Percentiles rank a stretch among this genome's conserved stretches.
phyloP scores from a whole-genome alignment of 2,329 filamentous ascomycete species.

The Ophiobolus disseminans region DNA sequence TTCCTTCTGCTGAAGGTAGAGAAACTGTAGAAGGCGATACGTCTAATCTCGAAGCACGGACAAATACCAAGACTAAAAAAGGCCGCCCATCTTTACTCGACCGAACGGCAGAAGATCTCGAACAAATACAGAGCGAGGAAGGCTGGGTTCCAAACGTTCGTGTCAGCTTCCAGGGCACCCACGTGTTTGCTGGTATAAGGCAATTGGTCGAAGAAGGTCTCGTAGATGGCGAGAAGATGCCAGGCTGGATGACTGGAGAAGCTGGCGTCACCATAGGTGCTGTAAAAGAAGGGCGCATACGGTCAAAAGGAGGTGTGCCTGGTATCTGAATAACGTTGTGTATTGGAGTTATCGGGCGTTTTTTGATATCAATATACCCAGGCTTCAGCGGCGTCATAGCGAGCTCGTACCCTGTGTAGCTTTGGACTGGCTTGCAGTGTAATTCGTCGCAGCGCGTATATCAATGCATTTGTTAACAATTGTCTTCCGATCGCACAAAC shows the following conservation, averaged over 20 bases:
- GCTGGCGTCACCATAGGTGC: conserved; percentile 77
- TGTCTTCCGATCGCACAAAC: too few relatives aligned
- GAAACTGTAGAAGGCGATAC: conserved; percentile 20
- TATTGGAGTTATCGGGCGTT: conserved; percentile 20
- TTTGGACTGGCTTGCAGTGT: neutral
- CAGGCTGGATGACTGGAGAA: conserved; percentile 90
- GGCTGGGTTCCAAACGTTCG: conserved; percentile 66
- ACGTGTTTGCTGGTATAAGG: conserved; percentile 82
- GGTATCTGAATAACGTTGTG: conserved; percentile 22
- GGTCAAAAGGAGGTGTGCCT: conserved; percentile 34
- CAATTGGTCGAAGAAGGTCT: conserved; percentile 78
- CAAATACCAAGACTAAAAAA: conserved; percentile 27
- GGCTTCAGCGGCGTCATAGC: conserved; percentile 21
- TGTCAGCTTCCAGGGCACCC: conserved; percentile 74
- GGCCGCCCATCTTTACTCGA: conserved; percentile 46
- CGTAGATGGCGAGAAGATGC: conserved; percentile 79
- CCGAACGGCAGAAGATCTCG: conserved; percentile 38
- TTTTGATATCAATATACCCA: conserved; percentile 35
- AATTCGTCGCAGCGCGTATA: neutral
- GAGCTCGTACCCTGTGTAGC: neutral
- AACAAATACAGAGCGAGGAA: conserved; percentile 32
- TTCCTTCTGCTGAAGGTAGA: conserved; percentile 30
- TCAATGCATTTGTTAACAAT: too few relatives aligned
- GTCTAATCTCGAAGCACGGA: conserved; percentile 21
- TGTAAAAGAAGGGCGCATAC: conserved; percentile 70